Evolutionary conservation across 2,329 filamentous ascomycete genomes (phyloP), one percentile per base, ranked within the genome.

Genomic region (Fusarium sp.): DNA sequence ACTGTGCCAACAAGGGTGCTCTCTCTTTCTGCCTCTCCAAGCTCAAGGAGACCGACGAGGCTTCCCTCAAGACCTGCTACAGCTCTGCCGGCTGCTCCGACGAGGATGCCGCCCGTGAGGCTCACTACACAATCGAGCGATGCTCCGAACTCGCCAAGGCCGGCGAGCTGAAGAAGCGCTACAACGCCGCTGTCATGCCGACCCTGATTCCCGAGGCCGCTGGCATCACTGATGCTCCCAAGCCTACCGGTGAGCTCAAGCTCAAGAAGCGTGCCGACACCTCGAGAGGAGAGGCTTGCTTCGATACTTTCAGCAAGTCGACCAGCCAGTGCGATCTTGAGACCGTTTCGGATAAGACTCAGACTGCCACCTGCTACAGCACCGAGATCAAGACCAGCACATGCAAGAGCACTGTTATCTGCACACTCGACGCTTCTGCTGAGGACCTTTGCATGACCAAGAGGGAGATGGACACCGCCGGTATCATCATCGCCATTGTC

Each of bases 401-500:
- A 19, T 88, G 86, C 79, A 77, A 77, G 11, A 71, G 77, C 7
- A 81, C 80, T 37, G 78, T 82, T 59, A 77, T 83, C 70, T 88
- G 86, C 82, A 76, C 73, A 65, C 72, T 76, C 52, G 80, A 83
- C 77, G 51, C 54, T 49, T 52, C 71, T 54, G 78, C 81, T 72
- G 70, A 76, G 34, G 74, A 78, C 49, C 76, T 81, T n/a, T 87
- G 84, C 81, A 79, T 80, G 67, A 78, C 80, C 74, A 62, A 50
- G 44, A 41, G 71, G 34, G 82, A 81, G 71, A 77, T 87, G 56
- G 81, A 80, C 69, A 73, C 80, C 3, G 79, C 79, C 42, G 85
- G 83, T 65, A 79, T 85, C 72, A 78, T 86, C 74, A 80, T 88
- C 66, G 78, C 81, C 72, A 77, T 85, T 67, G 71, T 84, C 75